These are phyloP conservation scores for Cyberlindnera euphorbiae DNA, from an alignment of 805 yeast genomes.

Conservation along the genomic window DNA sequence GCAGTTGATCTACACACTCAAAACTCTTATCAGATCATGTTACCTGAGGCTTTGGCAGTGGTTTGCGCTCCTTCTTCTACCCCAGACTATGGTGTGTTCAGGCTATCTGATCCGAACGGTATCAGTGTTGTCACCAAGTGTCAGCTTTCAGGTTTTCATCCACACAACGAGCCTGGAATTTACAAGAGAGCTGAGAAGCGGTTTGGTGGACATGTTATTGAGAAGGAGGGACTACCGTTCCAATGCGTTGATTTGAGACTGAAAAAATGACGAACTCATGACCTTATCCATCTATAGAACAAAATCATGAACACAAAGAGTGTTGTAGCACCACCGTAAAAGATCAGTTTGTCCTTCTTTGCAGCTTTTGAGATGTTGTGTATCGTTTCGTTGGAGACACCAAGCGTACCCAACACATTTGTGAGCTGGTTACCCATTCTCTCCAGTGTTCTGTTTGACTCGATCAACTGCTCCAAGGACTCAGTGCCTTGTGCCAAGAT, in stretches of 20 bases:
- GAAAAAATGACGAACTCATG: background rate
- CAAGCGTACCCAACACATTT: slow-evolving; percentile 70
- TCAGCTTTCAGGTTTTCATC: slow-evolving; percentile 50
- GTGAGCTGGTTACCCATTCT: slow-evolving; percentile 40
- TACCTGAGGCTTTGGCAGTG: slow-evolving; percentile 64
- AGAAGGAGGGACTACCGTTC: slow-evolving; percentile 43
- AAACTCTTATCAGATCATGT: slow-evolving; percentile 62
- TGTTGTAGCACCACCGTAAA: slow-evolving; percentile 66
- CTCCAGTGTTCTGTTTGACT: slow-evolving; percentile 67
- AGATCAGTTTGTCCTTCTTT: slow-evolving; percentile 79
- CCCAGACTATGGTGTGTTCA: slow-evolving; percentile 46
- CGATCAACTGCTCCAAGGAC: slow-evolving; percentile 80
- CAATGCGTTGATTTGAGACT: slow-evolving; percentile 44
- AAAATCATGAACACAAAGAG: slow-evolving; percentile 64
- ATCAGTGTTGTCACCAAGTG: slow-evolving; percentile 51
- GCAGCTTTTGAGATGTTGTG: slow-evolving; percentile 75
- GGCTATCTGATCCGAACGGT: slow-evolving; percentile 65
- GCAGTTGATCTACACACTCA: slow-evolving; percentile 68
- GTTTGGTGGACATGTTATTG: slow-evolving; percentile 45
- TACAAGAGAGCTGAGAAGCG: slow-evolving; percentile 42
- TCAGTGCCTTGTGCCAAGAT: slow-evolving; percentile 85
- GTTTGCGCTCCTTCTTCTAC: slow-evolving; percentile 53
- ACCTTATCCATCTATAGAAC: slow-evolving; percentile 62
- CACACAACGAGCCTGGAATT: slow-evolving; percentile 47
- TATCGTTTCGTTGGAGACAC: slow-evolving; percentile 83